Conservation (phyloP, 192 early-diverging fungal genomes). For the Coemansia sp. region DNA sequence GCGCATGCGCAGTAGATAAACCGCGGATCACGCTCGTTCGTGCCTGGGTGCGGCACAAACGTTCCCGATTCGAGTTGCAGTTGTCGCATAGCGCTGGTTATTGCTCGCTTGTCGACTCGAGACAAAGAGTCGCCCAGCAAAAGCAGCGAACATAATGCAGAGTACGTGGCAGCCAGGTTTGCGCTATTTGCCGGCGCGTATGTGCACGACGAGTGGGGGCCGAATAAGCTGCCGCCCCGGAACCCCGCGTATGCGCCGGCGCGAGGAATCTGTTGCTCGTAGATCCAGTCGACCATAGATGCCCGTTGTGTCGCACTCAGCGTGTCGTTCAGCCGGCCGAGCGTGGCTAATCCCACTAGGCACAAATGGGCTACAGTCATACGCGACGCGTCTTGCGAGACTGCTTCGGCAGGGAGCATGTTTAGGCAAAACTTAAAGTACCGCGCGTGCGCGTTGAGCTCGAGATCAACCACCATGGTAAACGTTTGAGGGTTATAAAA, state of each 20-base stretch:
- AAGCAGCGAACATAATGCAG: slow-evolving; percentile 74
- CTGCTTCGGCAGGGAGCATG: slow-evolving; percentile 72
- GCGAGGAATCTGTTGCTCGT: slow-evolving; percentile 80
- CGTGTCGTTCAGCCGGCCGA: slow-evolving; percentile 63
- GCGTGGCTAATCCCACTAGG: slow-evolving; percentile 76
- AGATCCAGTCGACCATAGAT: slow-evolving; percentile 93
- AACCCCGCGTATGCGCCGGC: slow-evolving; percentile 46
- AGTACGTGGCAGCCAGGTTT: slow-evolving; percentile 85
- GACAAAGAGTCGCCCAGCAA: slow-evolving; percentile 87
- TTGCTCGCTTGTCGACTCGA: slow-evolving; percentile 73
- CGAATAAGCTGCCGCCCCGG: slow-evolving; percentile 56
- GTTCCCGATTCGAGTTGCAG: slow-evolving; percentile 79
- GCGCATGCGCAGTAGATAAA: slow-evolving; percentile 91
- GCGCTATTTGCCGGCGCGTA: slow-evolving; percentile 48
- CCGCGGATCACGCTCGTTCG: slow-evolving; percentile 81
- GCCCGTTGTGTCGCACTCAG: slow-evolving; percentile 58
- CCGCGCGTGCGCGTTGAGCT: slow-evolving; percentile 59
- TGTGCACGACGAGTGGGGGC: slow-evolving; percentile 32
- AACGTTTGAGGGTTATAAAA: background rate
- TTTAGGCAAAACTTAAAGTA: slow-evolving; percentile 73
- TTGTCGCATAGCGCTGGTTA: slow-evolving; percentile 58
- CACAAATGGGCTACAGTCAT: slow-evolving; percentile 88
- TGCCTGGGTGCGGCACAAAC: slow-evolving; percentile 69
- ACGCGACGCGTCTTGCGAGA: slow-evolving; percentile 72
- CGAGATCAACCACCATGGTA: slow-evolving; percentile 25